A percentile compares a stretch with the other conserved stretches of the same genome.
These are phyloP conservation scores for Mucor mucedo DNA, from an alignment of 371 early-diverging fungal species.

Conservation along the genomic window DNA sequence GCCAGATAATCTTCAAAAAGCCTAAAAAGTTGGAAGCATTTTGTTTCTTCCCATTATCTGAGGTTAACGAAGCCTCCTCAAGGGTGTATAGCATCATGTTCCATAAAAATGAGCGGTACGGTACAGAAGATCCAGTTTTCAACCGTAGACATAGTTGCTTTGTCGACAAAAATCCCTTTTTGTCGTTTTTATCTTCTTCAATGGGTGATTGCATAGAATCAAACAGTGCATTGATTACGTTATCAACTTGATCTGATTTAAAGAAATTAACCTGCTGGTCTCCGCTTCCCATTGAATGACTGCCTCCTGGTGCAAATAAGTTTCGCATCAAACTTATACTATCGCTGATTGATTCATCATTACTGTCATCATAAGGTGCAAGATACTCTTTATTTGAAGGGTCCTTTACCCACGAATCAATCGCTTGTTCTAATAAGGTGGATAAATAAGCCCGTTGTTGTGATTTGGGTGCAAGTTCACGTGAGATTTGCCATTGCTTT, in stretches of 20 bases:
- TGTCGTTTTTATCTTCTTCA: not conserved
- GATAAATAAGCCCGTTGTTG: conserved; percentile 66
- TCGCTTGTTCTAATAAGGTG: conserved; percentile 58
- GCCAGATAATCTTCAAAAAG: conserved; percentile 71
- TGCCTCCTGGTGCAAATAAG: conserved; percentile 13
- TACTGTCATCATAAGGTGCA: conserved; percentile 37
- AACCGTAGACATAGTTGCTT: conserved; percentile 52
- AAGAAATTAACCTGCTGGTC: conserved; percentile 6
- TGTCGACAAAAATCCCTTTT: conserved; percentile 13
- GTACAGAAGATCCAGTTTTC: conserved; percentile 62
- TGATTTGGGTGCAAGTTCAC: conserved; percentile 59
- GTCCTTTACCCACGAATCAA: conserved; percentile 67
- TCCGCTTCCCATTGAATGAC: not conserved
- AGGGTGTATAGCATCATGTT: conserved; percentile 61
- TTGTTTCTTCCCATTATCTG: conserved; percentile 8
- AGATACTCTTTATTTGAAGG: conserved; percentile 49
- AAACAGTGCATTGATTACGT: conserved; percentile 30
- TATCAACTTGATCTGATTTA: conserved; percentile 37
- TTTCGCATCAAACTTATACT: conserved; percentile 34
- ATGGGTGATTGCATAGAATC: not conserved
- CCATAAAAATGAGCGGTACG: conserved; percentile 74
- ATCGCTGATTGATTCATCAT: conserved; percentile 14
- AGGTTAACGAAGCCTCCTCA: conserved; percentile 47
- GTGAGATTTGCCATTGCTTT: conserved; percentile 60
- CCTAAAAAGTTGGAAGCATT: conserved; percentile 52